These are phyloP conservation scores for Letharia lupina DNA, from an alignment of 495 filamentous ascomycete species.

Conservation along the genomic window DNA sequence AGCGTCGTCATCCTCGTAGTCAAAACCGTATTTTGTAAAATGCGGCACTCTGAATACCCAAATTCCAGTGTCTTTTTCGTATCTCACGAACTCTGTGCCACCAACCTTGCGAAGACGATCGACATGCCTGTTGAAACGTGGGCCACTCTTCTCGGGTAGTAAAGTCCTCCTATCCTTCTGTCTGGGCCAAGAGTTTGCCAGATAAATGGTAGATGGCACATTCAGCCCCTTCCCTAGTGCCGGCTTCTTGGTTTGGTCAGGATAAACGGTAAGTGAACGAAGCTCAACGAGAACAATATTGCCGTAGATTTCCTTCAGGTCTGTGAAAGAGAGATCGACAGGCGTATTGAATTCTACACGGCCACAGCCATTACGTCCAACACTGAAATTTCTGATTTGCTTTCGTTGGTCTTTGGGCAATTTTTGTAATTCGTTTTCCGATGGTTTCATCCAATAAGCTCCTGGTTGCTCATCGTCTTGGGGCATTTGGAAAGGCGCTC, in stretches of 20 bases:
- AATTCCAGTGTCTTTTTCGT: slow-evolving; percentile 65
- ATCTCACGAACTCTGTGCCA: slow-evolving; percentile 73
- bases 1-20: slow-evolving; percentile 73
- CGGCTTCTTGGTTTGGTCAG: slow-evolving; percentile 64
- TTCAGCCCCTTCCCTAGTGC: slow-evolving; percentile 79
- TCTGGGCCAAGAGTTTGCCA: slow-evolving; percentile 88
- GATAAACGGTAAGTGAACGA: slow-evolving; percentile 80
- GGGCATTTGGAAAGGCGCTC: slow-evolving; percentile 30
- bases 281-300: slow-evolving; percentile 63
- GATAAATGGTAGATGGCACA: slow-evolving; percentile 71
- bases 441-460: slow-evolving; percentile 78
- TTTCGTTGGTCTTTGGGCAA: slow-evolving; percentile 67
- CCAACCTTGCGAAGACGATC: slow-evolving; percentile 65
- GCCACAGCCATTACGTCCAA: slow-evolving; percentile 75
- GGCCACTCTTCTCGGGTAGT: slow-evolving; percentile 45
- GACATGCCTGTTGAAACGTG: slow-evolving; percentile 68
- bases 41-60: slow-evolving; percentile 92
- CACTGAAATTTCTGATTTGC: slow-evolving; percentile 59
- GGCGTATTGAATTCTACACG: slow-evolving; percentile 68
- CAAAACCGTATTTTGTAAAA: slow-evolving; percentile 91
- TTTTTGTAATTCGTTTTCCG: slow-evolving; percentile 56
- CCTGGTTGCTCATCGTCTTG: slow-evolving; percentile 53
- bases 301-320: slow-evolving; percentile 62
- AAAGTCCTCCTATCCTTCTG: slow-evolving; percentile 50
- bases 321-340: slow-evolving; percentile 67